A percentile compares a stretch with the other conserved stretches of the same genome.
phyloP scores from a whole-genome alignment of 306 rosid genomes.

The Trifolium repens region DNA sequence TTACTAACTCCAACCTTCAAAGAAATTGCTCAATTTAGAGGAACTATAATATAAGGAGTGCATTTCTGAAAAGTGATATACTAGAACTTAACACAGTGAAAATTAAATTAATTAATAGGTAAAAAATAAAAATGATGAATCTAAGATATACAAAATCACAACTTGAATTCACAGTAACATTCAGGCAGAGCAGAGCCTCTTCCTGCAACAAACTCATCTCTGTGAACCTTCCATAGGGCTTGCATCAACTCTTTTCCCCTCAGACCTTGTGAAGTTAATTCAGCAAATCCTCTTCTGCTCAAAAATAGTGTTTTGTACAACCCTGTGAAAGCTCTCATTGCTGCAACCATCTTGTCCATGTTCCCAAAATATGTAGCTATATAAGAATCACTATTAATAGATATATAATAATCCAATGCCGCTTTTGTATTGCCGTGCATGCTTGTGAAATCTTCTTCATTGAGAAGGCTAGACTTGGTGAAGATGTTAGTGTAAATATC shows the following conservation, averaged over 20 bases:
- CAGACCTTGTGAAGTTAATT: slow-evolving; percentile 64
- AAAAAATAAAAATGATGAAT: slow-evolving; percentile 5
- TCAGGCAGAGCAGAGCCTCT: slow-evolving; percentile 83
- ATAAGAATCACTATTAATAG: slow-evolving; percentile 85
- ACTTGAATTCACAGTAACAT: slow-evolving; percentile 82
- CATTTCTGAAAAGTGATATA: not conserved
- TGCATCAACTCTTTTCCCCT: slow-evolving; percentile 59
- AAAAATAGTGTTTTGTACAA: slow-evolving; percentile 74
- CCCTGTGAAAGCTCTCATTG: slow-evolving; percentile 83
- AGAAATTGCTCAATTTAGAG: not conserved
- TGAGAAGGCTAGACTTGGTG: slow-evolving; percentile 82
- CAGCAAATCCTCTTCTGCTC: slow-evolving; percentile 80
- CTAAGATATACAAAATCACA: slow-evolving; percentile 54
- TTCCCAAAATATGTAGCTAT: slow-evolving; percentile 90
- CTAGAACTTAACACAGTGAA: not conserved
- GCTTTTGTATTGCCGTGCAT: slow-evolving; percentile 99
- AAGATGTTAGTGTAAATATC: slow-evolving; percentile 62
- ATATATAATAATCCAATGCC: slow-evolving; percentile 86
- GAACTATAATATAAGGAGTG: not conserved
- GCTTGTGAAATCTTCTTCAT: slow-evolving; percentile 72
- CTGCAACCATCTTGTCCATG: slow-evolving; percentile 98
- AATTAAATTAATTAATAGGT: slow-evolving; percentile 1
- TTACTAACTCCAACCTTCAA: not conserved
- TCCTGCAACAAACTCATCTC: slow-evolving; percentile 75
- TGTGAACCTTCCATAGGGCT: slow-evolving; percentile 74